Base-by-base conservation (phyloP, 306 rosid species). In the Myrica gale region DNA sequence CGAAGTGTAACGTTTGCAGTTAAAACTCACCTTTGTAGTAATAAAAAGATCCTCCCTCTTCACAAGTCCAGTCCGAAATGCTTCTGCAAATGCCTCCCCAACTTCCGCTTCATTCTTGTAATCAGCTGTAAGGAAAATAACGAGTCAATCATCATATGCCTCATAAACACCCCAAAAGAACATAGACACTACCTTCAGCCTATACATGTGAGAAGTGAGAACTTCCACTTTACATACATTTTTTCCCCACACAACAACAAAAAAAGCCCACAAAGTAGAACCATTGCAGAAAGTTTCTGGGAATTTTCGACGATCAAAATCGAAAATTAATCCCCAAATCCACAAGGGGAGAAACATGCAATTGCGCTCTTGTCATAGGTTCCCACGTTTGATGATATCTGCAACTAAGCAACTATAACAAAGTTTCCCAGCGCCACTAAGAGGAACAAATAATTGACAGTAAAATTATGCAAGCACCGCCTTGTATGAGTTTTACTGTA, bases 1-100 rank as follows among this genome's bases (percentile, higher is more conserved):
- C 26, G 50, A 32, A 46, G 42, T 9, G 9, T 54, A 52, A 20
- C 26, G 19, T 68, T 71, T 16, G 62, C 23, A 68, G 60, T 46
- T 41, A 79, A 12, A 74, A 84, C 79, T 58, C 63, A 78, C 98
- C 93, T 93, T 93, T 37, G 98, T 84, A 75, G 96, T 91, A 9
- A 93, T 84, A 81, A 93, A 93, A 73, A 93, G 93, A 41, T 93
- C 98, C 66, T 93, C 98, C 74, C 98, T 89, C 86, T 89, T 89
- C 37, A 91, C 97, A 75, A 91, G 90, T 53, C 92, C 90, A 45
- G 76, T 83, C 20, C 48, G 69, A 67, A 93, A 77, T 69, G 97
- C 98, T 77, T 89, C 98, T 47, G 89, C 76, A 78, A 93, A 84
- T 5, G 91, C 98, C 17, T 85, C 90, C 71, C 98, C 98, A 78